phyloP scores from a whole-genome alignment of 805 yeast genomes.

The Pichia sporocuriosa region DNA sequence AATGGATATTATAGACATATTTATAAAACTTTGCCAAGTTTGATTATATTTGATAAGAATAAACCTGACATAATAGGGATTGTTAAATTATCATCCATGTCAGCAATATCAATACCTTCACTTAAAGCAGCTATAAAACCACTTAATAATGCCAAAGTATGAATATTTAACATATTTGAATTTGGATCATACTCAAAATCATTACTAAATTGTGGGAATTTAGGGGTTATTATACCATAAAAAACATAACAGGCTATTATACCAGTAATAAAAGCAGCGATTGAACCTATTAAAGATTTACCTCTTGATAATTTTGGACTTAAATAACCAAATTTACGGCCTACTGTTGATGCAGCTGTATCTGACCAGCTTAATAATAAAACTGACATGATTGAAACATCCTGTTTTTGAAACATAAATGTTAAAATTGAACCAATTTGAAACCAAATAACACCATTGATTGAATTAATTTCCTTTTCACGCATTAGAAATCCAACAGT shows the following conservation, averaged over 20 bases:
- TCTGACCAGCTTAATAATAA: slow-evolving; percentile 93
- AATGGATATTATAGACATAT: too few relatives aligned
- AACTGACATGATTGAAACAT: slow-evolving; percentile 69
- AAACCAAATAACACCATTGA: slow-evolving; percentile 88
- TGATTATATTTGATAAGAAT: slow-evolving; percentile 36
- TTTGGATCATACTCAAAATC: slow-evolving; percentile 58
- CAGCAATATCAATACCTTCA: slow-evolving; percentile 73
- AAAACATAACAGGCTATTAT: slow-evolving; percentile 54
- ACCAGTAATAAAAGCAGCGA: slow-evolving; percentile 80
- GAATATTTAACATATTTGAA: slow-evolving; percentile 49
- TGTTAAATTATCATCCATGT: slow-evolving; percentile 88
- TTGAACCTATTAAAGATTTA: slow-evolving; percentile 85
- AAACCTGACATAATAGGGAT: slow-evolving; percentile 82
- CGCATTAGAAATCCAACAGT: slow-evolving; percentile 79
- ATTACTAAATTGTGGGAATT: slow-evolving; percentile 43
- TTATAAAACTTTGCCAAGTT: slow-evolving; percentile 13
- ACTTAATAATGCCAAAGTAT: slow-evolving; percentile 47
- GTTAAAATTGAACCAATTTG: slow-evolving; percentile 71
- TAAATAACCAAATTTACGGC: slow-evolving; percentile 75
- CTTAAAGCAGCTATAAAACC: slow-evolving; percentile 83
- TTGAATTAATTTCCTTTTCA: slow-evolving; percentile 62
- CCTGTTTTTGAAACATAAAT: slow-evolving; percentile 67
- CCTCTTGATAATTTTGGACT: slow-evolving; percentile 70
- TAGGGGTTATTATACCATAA: slow-evolving; percentile 70
- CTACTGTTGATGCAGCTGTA: slow-evolving; percentile 92